phyloP scores from a whole-genome alignment of 2,329 filamentous ascomycete genomes.

The Colletotrichum cuscutae region DNA sequence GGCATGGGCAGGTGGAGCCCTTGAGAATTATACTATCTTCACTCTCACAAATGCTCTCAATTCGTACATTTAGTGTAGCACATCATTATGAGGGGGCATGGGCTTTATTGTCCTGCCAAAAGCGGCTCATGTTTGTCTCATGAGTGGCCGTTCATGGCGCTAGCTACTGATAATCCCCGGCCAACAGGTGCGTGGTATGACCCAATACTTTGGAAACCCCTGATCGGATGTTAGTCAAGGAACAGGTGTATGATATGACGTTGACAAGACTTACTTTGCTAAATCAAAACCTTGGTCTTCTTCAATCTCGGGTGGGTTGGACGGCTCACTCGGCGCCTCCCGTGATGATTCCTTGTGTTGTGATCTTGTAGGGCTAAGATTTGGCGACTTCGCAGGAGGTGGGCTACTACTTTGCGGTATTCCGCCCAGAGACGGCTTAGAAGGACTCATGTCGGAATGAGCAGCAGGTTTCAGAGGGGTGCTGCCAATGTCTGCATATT shows the following conservation, averaged over 20 bases:
- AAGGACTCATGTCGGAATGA: slow-evolving; percentile 68
- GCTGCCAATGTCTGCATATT: slow-evolving; percentile 80
- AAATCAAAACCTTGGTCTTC: slow-evolving; percentile 68
- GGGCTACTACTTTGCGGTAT: slow-evolving; percentile 69
- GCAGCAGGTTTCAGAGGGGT: slow-evolving; percentile 69
- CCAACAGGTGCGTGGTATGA: slow-evolving; percentile 68
- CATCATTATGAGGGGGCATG: not conserved
- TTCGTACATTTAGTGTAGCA: not conserved
- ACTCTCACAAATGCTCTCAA: slow-evolving; percentile 8
- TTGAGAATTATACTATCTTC: slow-evolving; percentile 30
- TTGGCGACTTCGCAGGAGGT: slow-evolving; percentile 62
- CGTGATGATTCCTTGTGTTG: slow-evolving; percentile 36
- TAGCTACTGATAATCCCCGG: slow-evolving; percentile 56
- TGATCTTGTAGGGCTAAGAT: slow-evolving; percentile 58
- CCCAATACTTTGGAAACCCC: slow-evolving; percentile 74
- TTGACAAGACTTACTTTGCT: slow-evolving; percentile 59
- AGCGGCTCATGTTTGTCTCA: not conserved
- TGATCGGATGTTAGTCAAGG: slow-evolving; percentile 46
- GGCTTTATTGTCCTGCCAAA: not conserved
- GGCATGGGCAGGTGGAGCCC: slow-evolving; percentile 2
- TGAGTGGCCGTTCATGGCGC: slow-evolving; percentile 47
- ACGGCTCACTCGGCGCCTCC: slow-evolving; percentile 36
- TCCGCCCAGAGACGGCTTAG: slow-evolving; percentile 54
- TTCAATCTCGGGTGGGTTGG: slow-evolving; percentile 45
- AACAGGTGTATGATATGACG: not conserved